Conservation (phyloP, 2,329 filamentous ascomycete genomes). For the Venturia carpophila region DNA sequence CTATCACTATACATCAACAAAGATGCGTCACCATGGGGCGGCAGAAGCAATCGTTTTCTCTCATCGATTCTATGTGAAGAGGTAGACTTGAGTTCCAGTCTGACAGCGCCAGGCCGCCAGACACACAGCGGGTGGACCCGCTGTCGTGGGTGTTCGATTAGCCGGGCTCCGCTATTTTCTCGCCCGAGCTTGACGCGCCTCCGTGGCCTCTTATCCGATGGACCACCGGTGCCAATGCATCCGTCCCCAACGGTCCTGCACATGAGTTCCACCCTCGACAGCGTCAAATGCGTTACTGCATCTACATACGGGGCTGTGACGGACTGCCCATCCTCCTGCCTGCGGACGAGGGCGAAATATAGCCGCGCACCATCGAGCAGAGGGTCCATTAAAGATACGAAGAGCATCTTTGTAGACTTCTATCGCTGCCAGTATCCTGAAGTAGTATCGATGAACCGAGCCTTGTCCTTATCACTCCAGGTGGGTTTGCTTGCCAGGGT, state of each 20-base stretch:
- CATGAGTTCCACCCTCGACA: background rate
- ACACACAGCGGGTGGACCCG: background rate
- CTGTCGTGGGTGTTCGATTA: background rate
- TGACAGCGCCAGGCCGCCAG: background rate
- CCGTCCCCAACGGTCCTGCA: background rate
- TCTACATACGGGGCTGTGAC: background rate
- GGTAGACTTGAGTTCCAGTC: background rate
- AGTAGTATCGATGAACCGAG: background rate
- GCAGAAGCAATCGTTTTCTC: background rate
- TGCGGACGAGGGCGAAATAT: background rate
- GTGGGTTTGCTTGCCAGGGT: background rate
- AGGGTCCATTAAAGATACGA: background rate
- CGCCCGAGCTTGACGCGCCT: background rate
- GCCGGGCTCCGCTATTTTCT: background rate
- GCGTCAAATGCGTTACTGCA: background rate
- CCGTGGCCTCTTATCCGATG: background rate
- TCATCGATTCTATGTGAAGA: background rate
- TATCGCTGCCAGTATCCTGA: background rate
- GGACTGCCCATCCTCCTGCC: background rate
- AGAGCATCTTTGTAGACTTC: background rate
- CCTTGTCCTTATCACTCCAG: background rate
- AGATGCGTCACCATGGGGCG: too few relatives aligned
- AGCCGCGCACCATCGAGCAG: background rate
- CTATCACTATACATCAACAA: background rate
- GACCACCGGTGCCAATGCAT: background rate